phyloP scores from a whole-genome alignment of 371 early-diverging fungal genomes.

The Homolaphlyctis polyrhiza region DNA sequence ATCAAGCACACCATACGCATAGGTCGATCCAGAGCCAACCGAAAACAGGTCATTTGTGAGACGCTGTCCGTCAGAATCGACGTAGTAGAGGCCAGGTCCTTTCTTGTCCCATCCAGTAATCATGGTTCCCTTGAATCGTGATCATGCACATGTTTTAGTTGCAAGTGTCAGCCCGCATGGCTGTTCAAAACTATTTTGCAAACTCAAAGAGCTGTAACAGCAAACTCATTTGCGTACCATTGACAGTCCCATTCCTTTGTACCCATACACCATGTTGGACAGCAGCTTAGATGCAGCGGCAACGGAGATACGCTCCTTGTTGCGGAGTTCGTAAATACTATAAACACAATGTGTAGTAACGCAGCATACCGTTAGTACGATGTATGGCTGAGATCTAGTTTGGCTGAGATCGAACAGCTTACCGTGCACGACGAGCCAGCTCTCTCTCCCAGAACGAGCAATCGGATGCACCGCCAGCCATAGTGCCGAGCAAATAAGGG shows the following conservation, averaged over 20 bases:
- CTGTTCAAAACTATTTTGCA: neutral
- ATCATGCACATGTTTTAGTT: no score
- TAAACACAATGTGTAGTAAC: neutral
- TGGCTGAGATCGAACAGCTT: neutral
- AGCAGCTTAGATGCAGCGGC: constrained; percentile 98
- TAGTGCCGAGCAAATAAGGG: constrained; percentile 97
- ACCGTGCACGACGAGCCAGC: constrained; percentile 93
- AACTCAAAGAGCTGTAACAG: no score
- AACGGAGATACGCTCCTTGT: constrained; percentile 98
- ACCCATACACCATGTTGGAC: constrained; percentile 93
- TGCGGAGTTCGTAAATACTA: constrained; percentile 91
- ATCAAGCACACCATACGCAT: constrained; percentile 87
- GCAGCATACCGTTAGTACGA: neutral
- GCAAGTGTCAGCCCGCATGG: no score
- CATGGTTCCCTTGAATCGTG: constrained; percentile 89
- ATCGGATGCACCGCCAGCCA: constrained; percentile 99
- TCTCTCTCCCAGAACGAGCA: constrained; percentile 99
- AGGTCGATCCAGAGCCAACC: constrained; percentile 39
- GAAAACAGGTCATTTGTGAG: constrained; percentile 92
- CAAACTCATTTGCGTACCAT: constrained; percentile 69
- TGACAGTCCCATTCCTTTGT: constrained; percentile 98
- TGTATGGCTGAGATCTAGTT: neutral
- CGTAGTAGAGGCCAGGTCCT: constrained; percentile 97
- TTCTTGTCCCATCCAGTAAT: constrained; percentile 99
- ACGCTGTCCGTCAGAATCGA: constrained; percentile 96